A percentile compares a stretch with the other conserved stretches of the same genome.
Conservation (phyloP, 768 basidiomycete genomes). For the Calocybe cyanea region DNA sequence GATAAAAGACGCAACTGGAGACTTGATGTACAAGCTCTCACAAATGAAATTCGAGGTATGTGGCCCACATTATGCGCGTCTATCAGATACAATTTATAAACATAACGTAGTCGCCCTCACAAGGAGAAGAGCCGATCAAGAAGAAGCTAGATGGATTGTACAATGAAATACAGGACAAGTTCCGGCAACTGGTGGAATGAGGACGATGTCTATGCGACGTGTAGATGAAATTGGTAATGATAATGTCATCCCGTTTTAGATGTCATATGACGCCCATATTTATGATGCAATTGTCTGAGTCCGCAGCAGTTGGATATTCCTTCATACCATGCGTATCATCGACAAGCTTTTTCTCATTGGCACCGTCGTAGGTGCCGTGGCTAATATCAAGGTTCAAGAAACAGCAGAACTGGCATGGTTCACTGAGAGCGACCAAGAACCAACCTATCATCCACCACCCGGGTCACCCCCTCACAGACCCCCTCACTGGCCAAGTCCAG, state of each 20-base stretch:
- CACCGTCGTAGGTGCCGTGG: background rate
- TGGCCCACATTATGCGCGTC: background rate
- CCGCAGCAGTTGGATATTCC: too few relatives aligned
- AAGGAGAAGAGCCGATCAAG: conserved; percentile 81
- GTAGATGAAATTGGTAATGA: too few relatives aligned
- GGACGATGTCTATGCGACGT: too few relatives aligned
- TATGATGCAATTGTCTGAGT: too few relatives aligned
- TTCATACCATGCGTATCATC: too few relatives aligned
- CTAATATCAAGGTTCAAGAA: background rate
- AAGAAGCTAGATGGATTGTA: conserved; percentile 79
- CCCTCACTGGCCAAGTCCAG: conserved; percentile 1
- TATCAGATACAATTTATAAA: conserved; percentile 7
- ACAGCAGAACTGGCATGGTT: background rate
- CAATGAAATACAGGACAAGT: conserved; percentile 88
- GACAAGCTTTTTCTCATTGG: background rate
- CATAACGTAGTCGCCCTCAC: conserved; percentile 71
- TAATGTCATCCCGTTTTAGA: too few relatives aligned
- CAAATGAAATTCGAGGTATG: conserved; percentile 98
- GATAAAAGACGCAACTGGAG: conserved; percentile 82
- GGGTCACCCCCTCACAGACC: background rate
- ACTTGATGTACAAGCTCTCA: conserved; percentile 95
- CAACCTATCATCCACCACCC: background rate
- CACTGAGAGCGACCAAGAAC: background rate
- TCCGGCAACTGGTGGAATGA: conserved; percentile 82
- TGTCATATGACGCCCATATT: too few relatives aligned